These are phyloP conservation scores for Penicillium sp. DNA, from an alignment of 2,329 filamentous ascomycete genomes.

Conservation along the genomic window DNA sequence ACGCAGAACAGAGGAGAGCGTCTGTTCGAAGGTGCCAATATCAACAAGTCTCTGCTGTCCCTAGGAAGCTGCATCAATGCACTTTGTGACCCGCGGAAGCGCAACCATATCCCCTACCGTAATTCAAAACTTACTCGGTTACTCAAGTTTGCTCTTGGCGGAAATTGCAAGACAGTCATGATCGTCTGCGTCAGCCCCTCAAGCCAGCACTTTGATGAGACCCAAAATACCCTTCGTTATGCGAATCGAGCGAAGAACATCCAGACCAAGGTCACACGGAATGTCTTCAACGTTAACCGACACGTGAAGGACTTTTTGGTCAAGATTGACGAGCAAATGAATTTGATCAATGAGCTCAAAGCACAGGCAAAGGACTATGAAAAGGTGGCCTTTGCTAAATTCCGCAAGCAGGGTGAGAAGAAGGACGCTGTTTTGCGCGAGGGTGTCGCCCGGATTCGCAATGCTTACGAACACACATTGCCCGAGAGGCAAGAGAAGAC, in stretches of 20 bases:
- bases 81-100: conserved; percentile 82
- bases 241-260: conserved; percentile 98
- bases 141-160: conserved; percentile 91
- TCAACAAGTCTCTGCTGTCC: conserved; percentile 95
- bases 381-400: conserved; percentile 70
- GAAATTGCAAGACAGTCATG: conserved; percentile 99
- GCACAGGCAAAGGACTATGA: conserved; percentile 87
- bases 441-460: conserved; percentile 67
- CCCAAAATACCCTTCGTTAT: conserved; percentile 93
- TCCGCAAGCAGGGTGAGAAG: conserved; percentile 83
- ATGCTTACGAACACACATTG: conserved; percentile 72
- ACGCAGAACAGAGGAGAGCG: conserved; percentile 93
- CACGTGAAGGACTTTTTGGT: conserved; percentile 98
- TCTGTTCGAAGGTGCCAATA: conserved; percentile 88
- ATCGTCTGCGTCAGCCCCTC: conserved; percentile 97
- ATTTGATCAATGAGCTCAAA: conserved; percentile 90
- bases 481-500: conserved; percentile 70
- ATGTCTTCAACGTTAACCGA: conserved; percentile 97
- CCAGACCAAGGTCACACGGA: conserved; percentile 97
- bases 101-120: conserved; percentile 89
- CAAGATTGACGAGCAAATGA: conserved; percentile 98
- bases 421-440: conserved; percentile 66
- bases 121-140: conserved; percentile 95
- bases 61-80: conserved; percentile 97
- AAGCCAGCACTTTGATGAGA: conserved; percentile 94